Conservation (phyloP, 2,329 filamentous ascomycete species). For the Claviceps digitariae region DNA sequence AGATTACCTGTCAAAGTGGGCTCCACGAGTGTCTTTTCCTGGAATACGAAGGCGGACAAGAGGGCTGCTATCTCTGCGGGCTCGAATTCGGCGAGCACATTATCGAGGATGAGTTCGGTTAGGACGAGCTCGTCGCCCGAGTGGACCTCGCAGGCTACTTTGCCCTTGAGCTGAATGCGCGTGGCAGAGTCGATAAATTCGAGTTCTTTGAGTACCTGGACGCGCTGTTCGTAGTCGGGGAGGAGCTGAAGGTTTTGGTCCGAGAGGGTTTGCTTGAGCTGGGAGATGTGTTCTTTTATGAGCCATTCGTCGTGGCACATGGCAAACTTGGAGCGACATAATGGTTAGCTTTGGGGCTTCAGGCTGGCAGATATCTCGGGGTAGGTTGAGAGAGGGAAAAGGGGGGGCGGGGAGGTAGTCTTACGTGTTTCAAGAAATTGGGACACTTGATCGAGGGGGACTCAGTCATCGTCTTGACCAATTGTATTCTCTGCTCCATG, state of each 20-base stretch:
- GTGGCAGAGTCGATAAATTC: slow-evolving; percentile 80
- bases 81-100: slow-evolving; percentile 88
- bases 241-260: slow-evolving; percentile 93
- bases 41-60: slow-evolving; percentile 90
- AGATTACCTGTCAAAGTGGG: slow-evolving; percentile 73
- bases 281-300: slow-evolving; percentile 83
- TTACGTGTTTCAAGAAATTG: slow-evolving; percentile 75
- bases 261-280: slow-evolving; percentile 78
- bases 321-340: slow-evolving; percentile 44
- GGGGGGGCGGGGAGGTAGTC: slow-evolving; percentile 20
- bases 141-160: slow-evolving; percentile 96
- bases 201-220: slow-evolving; percentile 81
- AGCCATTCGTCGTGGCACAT: slow-evolving; percentile 97
- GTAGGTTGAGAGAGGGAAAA: too few relatives aligned
- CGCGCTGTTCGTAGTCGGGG: slow-evolving; percentile 91
- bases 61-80: slow-evolving; percentile 93
- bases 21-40: slow-evolving; percentile 79
- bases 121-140: slow-evolving; percentile 93
- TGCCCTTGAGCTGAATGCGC: slow-evolving; percentile 90
- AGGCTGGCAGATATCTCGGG: too few relatives aligned
- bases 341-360: neutral
- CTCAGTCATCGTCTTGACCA: slow-evolving; percentile 48
- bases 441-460: slow-evolving; percentile 58
- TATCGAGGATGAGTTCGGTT: slow-evolving; percentile 91
- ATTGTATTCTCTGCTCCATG: slow-evolving; percentile 54